Evolutionary conservation across 1,139 yeast species (phyloP), one percentile per base, ranked within the genome.

Genomic region (Scheffersomyces insectosa): DNA sequence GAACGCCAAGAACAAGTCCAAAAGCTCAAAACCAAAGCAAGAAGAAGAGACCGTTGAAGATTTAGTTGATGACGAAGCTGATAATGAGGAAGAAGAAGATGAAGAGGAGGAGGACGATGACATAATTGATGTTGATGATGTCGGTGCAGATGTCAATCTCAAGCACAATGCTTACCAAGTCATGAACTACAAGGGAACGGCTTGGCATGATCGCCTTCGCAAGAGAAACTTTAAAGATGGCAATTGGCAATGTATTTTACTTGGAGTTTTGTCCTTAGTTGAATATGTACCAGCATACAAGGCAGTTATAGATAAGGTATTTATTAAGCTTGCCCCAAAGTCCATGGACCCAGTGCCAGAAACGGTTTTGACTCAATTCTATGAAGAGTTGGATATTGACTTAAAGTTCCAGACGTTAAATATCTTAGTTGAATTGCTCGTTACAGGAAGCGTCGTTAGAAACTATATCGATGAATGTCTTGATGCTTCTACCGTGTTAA

Each of bases 161-260:
- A 57, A 47, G 6, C 83, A 81, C 50, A 75, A 76, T 49, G 85
- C 85, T 3, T 80, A 80, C 45, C 72, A 72, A 25, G 77, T 79
- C 29, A 66, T 87, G 57, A 80, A 80, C 45, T 82, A 82, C 62
- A 74, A 87, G 45, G 82, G 82, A 37, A 70, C 70, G 0, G 68
- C 83, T 14, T 91, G 97, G 97, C 80, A 83, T 49, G 95, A 87
- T 27, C 71, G 95, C 37, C 72, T 90, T 27, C 77, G 84, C 11
- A 83, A 80, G 49, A 80, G 97, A 44, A 80, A 80, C 54, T 93
- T 87, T 60, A 82, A 78, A 55, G 91, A 88, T 55, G 96, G 97
- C 4, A 82, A 82, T 44, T 91, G 97, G 97, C 85, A 88, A 55
- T 75, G 85, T 36, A 79, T 86, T 38, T 64, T 90, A 30, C 63